Evolutionary conservation across 305 asterid genomes (phyloP), one percentile per base, ranked within the genome.

Genomic region (Fraxinus ornus): DNA sequence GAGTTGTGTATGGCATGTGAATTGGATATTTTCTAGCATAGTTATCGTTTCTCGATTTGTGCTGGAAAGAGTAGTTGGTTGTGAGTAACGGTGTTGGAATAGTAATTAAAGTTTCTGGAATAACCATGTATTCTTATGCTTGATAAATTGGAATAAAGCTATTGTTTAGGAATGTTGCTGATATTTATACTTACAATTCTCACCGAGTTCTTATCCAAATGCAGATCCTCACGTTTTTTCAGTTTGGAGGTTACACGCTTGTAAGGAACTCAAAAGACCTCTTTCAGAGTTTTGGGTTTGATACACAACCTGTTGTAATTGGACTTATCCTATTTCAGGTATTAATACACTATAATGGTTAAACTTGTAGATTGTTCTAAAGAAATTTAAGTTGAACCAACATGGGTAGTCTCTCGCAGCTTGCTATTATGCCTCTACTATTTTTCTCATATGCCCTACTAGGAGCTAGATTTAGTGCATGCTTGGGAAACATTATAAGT

Each of bases 271-370:
- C 98, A 15, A 92, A 92, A 82, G 97, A 93, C 79, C 87, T 97
- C 84, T 97, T 95, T 87, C 94, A 84, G 90, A 97, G 99, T 93
- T 97, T 97, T 83, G 99, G 99, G 76, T 97, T 97, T 88, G 97
- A 94, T 83, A 93, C 98, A 7, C 98, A 94, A 89, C 99, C 99
- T 22, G 97, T 97, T 86, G 94, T 97, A 64, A 94, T 96, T 83
- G 99, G 99, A 78, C 98, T 96, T 66, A 91, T 94, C 83, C 86
- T 96, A 86, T 96, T 96, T 89, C 98, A 94, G 99, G 99, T 92
- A 88, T 55, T 78, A 57, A 70, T 70, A 70, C 22, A 15, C 33
- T 0, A 62, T 62, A 4, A 26, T 70, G 52, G 70, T 68, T 75
- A 41, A 28, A 70, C 75, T 15, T 68, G n/a, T 3, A n/a, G n/a